Evolutionary conservation across 441 rosid genomes (phyloP).

Genomic region (Euphorbia schlechtendalii): DNA sequence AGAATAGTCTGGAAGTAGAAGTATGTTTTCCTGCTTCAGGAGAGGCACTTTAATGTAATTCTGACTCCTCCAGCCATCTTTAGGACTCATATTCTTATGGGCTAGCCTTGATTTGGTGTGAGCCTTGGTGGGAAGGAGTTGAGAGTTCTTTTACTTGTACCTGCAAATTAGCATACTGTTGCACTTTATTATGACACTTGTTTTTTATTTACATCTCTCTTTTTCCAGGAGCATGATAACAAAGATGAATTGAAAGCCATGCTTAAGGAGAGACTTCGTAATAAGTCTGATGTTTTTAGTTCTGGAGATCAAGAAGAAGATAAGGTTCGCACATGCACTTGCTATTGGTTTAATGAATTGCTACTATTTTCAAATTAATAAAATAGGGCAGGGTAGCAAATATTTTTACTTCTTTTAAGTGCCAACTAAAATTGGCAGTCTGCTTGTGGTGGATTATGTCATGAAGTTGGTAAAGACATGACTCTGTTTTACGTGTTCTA

Average conservation of each 20-base stretch:
- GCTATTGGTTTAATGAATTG: no score
- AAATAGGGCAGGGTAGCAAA: background rate
- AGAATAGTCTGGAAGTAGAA: slow-evolving; percentile 60
- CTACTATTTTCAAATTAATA: background rate
- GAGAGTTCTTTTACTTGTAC: slow-evolving; percentile 22
- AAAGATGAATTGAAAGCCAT: slow-evolving; percentile 70
- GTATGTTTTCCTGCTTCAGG: slow-evolving; percentile 63
- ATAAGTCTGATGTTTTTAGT: slow-evolving; percentile 68
- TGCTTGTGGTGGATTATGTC: background rate
- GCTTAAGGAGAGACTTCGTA: slow-evolving; percentile 69
- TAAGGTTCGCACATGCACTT: slow-evolving; percentile 51
- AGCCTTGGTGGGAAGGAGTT: slow-evolving; percentile 45
- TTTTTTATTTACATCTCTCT: background rate
- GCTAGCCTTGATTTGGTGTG: slow-evolving; percentile 45
- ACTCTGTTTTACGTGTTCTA: background rate
- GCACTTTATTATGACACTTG: background rate
- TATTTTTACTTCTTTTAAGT: background rate
- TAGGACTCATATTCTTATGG: slow-evolving; percentile 40
- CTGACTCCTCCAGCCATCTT: slow-evolving; percentile 40
- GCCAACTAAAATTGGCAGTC: background rate
- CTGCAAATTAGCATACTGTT: slow-evolving; percentile 8
- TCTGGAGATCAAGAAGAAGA: slow-evolving; percentile 57
- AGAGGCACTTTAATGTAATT: slow-evolving; percentile 47
- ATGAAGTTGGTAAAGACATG: background rate
- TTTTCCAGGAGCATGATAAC: slow-evolving; percentile 53